Conservation (phyloP, 192 early-diverging fungal genomes). For the Paraglomus occultum region DNA sequence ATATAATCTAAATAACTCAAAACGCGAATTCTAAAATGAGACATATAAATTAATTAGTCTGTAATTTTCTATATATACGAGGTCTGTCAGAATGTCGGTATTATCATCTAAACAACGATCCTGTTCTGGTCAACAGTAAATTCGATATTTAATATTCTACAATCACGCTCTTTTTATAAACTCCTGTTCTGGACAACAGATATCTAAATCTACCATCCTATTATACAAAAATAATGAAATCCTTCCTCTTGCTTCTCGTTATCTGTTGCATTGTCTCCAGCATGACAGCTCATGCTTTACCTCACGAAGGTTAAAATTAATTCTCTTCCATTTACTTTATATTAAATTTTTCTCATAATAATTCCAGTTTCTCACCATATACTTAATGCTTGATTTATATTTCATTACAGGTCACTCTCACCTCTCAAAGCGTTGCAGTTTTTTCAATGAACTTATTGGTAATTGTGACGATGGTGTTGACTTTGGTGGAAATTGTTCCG, state of each 20-base stretch:
- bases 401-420: constrained; percentile 22
- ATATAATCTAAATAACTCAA: constrained; percentile 21
- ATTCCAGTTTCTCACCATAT: constrained; percentile 22
- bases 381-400: constrained; percentile 25
- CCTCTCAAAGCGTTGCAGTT: constrained; percentile 21
- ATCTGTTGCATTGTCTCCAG: constrained; percentile 24
- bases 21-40: constrained; percentile 27
- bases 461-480: constrained; percentile 21
- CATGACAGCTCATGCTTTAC: constrained; percentile 27
- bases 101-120: constrained; percentile 16
- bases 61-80: constrained; percentile 32
- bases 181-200: too few species aligned
- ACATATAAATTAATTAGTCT: constrained; percentile 30
- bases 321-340: constrained; percentile 30
- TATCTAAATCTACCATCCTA: constrained; percentile 3
- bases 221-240: constrained; percentile 25
- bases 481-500: constrained; percentile 20
- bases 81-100: constrained; percentile 30
- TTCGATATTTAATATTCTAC: too few species aligned
- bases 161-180: too few species aligned
- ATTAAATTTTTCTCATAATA: constrained; percentile 26
- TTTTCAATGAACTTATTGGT: constrained; percentile 14
- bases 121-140: too few species aligned
- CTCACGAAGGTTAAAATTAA: constrained; percentile 29
- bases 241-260: constrained; percentile 28